Evolutionary conservation across 2,329 filamentous ascomycete genomes (phyloP), one percentile per base, ranked within the genome.

Genomic region (Pestalotiopsis sp.): DNA sequence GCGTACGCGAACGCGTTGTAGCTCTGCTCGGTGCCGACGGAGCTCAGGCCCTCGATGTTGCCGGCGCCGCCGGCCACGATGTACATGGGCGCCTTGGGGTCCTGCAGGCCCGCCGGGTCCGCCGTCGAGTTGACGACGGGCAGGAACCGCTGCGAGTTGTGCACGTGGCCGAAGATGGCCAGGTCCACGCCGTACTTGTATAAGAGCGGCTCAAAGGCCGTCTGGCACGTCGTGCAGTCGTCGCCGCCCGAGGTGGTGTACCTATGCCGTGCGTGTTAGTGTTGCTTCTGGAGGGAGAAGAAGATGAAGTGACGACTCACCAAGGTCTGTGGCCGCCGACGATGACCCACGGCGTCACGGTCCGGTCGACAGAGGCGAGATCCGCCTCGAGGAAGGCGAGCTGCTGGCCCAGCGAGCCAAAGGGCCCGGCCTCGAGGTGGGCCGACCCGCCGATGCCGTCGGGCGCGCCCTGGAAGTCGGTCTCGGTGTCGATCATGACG

Each of bases 181-280:
- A 89, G 75, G 70, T 90, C 87, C 23, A 90, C 87, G 36, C 86
- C 86, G 74, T 89, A 87, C 65, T 82, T 80, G 77, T 87, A 86
- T 6, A 89, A 75, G 3, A 89, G 74, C 0, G 78, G 77, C 78
- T 90, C 87, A 68, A 89, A 89, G 0, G 86, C 86, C 0, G 69
- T 70, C 69, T 86, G 84, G 78, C 87, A 89, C 0, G 83, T 73
- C 13, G 52, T 67, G 78, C 87, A 89, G 14, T 69, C 73, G 36
- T 56, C 57, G 31, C 65, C 62, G 41, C 75, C 73, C 11, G 76
- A 76, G 3, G 81, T 81, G 5, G 81, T 79, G 76, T 87, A 88
- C 45, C 45, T 52, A 3, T 9, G 17, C 7, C 14, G 1, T n/a
- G 2, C 17, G 20, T 17, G n/a, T 52, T 20, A 52, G 41, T 5